Percentiles rank a stretch among this genome's conserved stretches.
These are phyloP conservation scores for Candida saitoana DNA, from an alignment of 805 yeast genomes.

Conservation along the genomic window DNA sequence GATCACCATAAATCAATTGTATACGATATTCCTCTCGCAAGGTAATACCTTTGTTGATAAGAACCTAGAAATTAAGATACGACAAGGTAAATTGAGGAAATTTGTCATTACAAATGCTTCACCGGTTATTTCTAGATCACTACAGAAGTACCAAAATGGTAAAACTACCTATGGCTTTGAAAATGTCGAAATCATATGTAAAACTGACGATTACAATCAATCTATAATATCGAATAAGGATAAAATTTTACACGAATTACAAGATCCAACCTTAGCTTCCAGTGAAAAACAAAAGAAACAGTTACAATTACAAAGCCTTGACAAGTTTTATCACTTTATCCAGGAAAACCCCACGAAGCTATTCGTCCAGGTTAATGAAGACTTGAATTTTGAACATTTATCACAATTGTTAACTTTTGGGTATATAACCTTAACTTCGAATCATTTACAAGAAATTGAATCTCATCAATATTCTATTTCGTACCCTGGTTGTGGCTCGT, in stretches of 20 bases:
- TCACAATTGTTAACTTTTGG: constrained; percentile 37
- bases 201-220: constrained; percentile 19
- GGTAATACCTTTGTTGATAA: constrained; percentile 51
- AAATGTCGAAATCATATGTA: constrained; percentile 35
- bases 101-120: constrained; percentile 42
- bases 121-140: constrained; percentile 39
- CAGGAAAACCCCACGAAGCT: constrained; percentile 23
- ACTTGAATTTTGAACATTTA: constrained; percentile 23
- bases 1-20: constrained; percentile 44
- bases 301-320: constrained; percentile 12
- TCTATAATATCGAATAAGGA: constrained; percentile 14
- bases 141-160: constrained; percentile 27
- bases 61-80: constrained; percentile 33
- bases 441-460: constrained; percentile 41
- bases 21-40: constrained; percentile 41
- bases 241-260: constrained; percentile 2
- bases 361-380: constrained; percentile 19
- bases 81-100: constrained; percentile 34
- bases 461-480: constrained; percentile 38
- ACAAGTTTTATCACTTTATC: constrained; percentile 20
- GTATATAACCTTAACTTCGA: constrained; percentile 42
- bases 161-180: constrained; percentile 42
- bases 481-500: constrained; percentile 50
- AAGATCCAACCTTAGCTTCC: not conserved
- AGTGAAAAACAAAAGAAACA: constrained; percentile 9